Conservation (phyloP, 768 basidiomycete species). For the Suillus subalutaceus region DNA sequence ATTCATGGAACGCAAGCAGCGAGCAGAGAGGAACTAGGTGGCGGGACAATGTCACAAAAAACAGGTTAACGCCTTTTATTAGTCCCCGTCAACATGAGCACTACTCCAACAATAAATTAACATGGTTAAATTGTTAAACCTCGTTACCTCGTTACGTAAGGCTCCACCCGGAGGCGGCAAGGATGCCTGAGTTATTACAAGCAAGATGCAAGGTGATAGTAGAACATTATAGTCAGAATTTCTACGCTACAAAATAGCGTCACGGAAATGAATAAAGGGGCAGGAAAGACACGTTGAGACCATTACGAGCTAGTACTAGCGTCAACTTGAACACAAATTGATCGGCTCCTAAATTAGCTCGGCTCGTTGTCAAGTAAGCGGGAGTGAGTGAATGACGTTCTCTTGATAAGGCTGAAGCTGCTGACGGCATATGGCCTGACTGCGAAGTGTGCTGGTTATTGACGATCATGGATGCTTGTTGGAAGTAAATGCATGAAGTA, state of each 20-base stretch:
- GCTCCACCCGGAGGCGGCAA: neutral
- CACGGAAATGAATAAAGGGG: neutral
- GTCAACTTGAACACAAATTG: neutral
- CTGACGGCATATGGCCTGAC: neutral
- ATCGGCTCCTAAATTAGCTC: neutral
- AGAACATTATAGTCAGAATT: neutral
- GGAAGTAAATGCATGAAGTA: neutral
- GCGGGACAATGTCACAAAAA: neutral
- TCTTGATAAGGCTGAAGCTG: neutral
- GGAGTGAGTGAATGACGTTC: neutral
- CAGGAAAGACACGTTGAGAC: neutral
- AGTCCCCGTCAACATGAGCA: neutral
- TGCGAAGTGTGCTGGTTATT: neutral
- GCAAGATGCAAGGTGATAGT: neutral
- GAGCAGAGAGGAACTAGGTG: neutral
- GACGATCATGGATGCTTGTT: neutral
- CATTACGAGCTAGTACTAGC: neutral
- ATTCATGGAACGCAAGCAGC: slow-evolving; percentile 15
- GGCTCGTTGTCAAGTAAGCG: neutral
- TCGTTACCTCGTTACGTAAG: slow-evolving; percentile 8
- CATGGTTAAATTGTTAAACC: neutral
- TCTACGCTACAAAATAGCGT: neutral
- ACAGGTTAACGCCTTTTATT: slow-evolving; percentile 7
- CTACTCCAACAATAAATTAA: neutral
- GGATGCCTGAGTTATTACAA: neutral